phyloP scores from a whole-genome alignment of 768 basidiomycete genomes.

The Pluteus cervinus region DNA sequence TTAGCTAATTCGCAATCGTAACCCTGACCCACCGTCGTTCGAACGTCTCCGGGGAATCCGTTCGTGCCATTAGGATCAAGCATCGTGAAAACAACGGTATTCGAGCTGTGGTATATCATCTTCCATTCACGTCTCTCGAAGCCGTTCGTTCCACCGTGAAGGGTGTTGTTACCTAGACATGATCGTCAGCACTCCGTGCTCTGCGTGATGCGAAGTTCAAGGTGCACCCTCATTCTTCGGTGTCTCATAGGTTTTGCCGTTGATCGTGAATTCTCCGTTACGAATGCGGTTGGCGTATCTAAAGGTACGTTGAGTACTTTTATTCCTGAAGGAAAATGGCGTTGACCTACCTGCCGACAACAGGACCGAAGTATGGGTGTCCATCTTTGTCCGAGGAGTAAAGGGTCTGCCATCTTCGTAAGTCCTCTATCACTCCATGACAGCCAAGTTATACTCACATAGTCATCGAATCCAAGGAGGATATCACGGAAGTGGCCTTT shows the following conservation, averaged over 20 bases:
- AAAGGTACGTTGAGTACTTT: neutral
- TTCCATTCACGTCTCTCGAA: conserved; percentile 40
- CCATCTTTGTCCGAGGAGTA: conserved; percentile 27
- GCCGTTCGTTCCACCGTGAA: conserved; percentile 42
- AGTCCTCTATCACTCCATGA: too few species aligned
- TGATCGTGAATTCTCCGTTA: conserved; percentile 39
- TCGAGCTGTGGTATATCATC: conserved; percentile 21
- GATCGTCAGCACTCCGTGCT: too few species aligned
- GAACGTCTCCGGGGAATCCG: conserved; percentile 42
- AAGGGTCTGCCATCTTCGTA: conserved; percentile 16
- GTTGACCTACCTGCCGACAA: conserved; percentile 33
- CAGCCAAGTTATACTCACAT: conserved; percentile 24
- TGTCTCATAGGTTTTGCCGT: too few species aligned
- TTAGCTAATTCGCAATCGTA: neutral
- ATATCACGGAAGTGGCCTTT: conserved; percentile 37
- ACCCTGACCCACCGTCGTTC: conserved; percentile 22
- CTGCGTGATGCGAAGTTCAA: too few species aligned
- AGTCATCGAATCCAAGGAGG: conserved; percentile 40
- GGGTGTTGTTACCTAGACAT: conserved; percentile 30
- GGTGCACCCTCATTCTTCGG: too few species aligned
- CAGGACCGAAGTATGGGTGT: conserved; percentile 35
- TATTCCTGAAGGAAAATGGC: neutral
- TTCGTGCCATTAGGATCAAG: conserved; percentile 35
- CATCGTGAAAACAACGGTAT: conserved; percentile 35
- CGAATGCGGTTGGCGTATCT: conserved; percentile 40